Evolutionary conservation across 345 rosid genomes (phyloP).

Genomic region (Lepidium aucheri): DNA sequence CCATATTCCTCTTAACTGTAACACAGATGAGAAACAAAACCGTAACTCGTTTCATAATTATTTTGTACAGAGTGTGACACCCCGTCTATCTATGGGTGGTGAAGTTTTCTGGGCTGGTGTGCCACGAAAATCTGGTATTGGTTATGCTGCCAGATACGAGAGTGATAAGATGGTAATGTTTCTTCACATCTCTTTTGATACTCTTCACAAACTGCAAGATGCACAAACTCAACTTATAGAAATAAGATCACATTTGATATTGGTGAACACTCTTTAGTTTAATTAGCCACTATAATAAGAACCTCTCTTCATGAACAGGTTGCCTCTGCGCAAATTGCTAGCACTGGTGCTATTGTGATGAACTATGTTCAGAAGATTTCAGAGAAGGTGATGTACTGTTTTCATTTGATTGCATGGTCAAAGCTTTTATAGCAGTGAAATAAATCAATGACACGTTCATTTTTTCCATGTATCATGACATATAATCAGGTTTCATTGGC

Average conservation of each 20-base stretch:
- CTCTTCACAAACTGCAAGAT: not conserved
- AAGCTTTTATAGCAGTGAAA: not conserved
- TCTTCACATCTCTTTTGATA: not conserved
- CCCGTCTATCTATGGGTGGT: slow-evolving; percentile 71
- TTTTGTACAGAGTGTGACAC: slow-evolving; percentile 65
- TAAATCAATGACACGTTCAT: not conserved
- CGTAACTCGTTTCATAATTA: not conserved
- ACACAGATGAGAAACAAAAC: not conserved
- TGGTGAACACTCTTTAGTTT: not conserved
- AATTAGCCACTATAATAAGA: not conserved
- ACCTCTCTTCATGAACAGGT: slow-evolving; percentile 34
- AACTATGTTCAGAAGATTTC: slow-evolving; percentile 97
- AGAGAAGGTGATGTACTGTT: slow-evolving; percentile 56
- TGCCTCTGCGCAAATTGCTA: slow-evolving; percentile 90
- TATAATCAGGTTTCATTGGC: slow-evolving; percentile 75
- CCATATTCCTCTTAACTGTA: not conserved
- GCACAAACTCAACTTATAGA: not conserved
- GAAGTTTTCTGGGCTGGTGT: slow-evolving; percentile 98
- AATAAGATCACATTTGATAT: not conserved
- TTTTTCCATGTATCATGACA: not conserved
- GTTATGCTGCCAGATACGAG: slow-evolving; percentile 90
- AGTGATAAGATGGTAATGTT: slow-evolving; percentile 81
- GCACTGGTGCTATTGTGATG: slow-evolving; percentile 77
- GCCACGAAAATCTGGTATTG: slow-evolving; percentile 89
- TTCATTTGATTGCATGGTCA: not conserved